These are phyloP conservation scores for Aspergillus costaricaensis DNA, from an alignment of 2,329 filamentous ascomycete genomes.

Conservation along the genomic window DNA sequence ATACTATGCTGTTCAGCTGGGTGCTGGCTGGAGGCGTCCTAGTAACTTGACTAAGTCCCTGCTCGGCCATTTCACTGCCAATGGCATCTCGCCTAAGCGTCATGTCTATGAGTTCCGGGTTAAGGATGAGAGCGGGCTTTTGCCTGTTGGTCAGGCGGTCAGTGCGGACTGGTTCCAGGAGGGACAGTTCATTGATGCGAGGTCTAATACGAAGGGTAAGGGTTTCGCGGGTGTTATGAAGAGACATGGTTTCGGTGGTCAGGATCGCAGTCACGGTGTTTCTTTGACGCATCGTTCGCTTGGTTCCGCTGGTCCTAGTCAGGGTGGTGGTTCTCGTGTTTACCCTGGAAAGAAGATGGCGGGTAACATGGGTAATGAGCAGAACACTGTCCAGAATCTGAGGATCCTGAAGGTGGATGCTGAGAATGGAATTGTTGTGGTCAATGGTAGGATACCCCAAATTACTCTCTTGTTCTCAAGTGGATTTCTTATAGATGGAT, in stretches of 20 bases:
- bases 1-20: slow-evolving; percentile 93
- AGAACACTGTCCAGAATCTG: slow-evolving; percentile 87
- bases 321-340: slow-evolving; percentile 90
- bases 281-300: slow-evolving; percentile 91
- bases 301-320: slow-evolving; percentile 84
- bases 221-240: slow-evolving; percentile 99
- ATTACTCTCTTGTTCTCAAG: not conserved
- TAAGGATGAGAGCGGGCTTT: slow-evolving; percentile 68
- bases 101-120: slow-evolving; percentile 87
- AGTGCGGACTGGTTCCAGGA: slow-evolving; percentile 87
- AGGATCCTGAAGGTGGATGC: slow-evolving; percentile 85
- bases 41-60: slow-evolving; percentile 78
- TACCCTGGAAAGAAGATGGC: slow-evolving; percentile 98
- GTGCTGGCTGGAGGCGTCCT: slow-evolving; percentile 71
- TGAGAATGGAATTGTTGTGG: slow-evolving; percentile 81
- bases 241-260: slow-evolving; percentile 83
- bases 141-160: slow-evolving; percentile 73
- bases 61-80: slow-evolving; percentile 83
- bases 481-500: not conserved
- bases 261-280: slow-evolving; percentile 91
- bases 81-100: slow-evolving; percentile 80
- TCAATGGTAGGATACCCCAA: slow-evolving; percentile 64
- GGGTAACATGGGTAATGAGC: slow-evolving; percentile 88
- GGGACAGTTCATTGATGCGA: slow-evolving; percentile 87
- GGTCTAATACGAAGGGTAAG: slow-evolving; percentile 77